phyloP scores from a whole-genome alignment of 2,329 filamentous ascomycete species.

The Fusarium keratoplasticum region DNA sequence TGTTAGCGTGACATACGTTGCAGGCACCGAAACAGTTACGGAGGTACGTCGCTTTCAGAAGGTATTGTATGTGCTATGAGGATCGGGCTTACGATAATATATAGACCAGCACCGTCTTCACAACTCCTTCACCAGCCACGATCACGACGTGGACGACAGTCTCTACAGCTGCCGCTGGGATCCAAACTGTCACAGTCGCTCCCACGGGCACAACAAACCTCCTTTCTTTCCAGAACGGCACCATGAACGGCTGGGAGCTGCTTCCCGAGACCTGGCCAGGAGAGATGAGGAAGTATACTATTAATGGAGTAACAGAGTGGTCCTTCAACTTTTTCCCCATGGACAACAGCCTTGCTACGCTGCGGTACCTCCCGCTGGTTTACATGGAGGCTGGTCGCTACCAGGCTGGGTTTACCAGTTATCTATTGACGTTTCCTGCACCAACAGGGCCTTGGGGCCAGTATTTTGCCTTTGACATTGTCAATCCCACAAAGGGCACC shows the following conservation, averaged over 20 bases:
- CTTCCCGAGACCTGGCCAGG: conserved; percentile 9
- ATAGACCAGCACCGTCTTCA: conserved; percentile 6
- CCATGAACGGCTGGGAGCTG: conserved; percentile 10
- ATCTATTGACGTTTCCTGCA: background rate
- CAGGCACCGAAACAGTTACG: conserved; percentile 13
- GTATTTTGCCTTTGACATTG: conserved; percentile 1
- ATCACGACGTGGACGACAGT: conserved; percentile 19
- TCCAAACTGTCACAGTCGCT: conserved; percentile 15
- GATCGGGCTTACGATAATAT: background rate
- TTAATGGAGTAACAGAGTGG: background rate
- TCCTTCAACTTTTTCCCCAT: background rate
- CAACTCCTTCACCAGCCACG: conserved; percentile 6
- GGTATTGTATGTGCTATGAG: background rate
- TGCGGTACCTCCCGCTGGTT: conserved; percentile 2
- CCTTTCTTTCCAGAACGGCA: conserved; percentile 16
- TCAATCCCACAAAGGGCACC: conserved; percentile 9
- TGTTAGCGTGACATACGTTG: conserved; percentile 12
- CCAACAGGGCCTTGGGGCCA: background rate
- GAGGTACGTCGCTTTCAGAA: background rate
- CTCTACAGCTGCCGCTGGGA: conserved; percentile 12
- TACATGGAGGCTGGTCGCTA: conserved; percentile 19
- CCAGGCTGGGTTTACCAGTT: background rate
- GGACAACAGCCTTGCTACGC: background rate
- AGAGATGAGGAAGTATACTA: background rate
- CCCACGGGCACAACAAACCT: conserved; percentile 8